Evolutionary conservation across 257 asterid genomes (phyloP), one percentile per base, ranked within the genome.

Genomic region (Capsicum pubescens): DNA sequence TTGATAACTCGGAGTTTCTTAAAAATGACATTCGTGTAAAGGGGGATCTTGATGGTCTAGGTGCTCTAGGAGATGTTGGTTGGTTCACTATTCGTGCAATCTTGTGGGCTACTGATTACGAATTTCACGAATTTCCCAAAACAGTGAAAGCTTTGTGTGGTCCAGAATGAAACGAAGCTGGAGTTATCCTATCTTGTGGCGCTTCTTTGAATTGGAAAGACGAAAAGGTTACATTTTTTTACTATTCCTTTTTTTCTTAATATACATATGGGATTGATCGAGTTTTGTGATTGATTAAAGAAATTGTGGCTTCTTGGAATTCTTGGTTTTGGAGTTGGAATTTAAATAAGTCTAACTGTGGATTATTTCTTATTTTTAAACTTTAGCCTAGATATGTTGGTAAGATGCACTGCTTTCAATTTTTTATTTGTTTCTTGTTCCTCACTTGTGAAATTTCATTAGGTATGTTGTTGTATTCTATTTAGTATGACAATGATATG

Each of bases 11-110:
- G n/a, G 89, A 87, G 36, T 93, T 92, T 80, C 87, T 90, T 0
- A 87, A 92, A 70, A 91, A 88, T n/a, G 91, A 93, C 88, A 92
- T 94, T 42, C 93, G 98, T 8, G 93, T 92, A 36, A 89, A 91
- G 74, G 92, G 94, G 0, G 93, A 91, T 80, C 97, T 94, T 16
- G 97, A 94, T 82, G 90, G 94, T 16, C 94, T 90, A 0, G 98
- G 98, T 48, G 97, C 93, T 21, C 92, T 94, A 0, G 97, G 98
- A 6, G 97, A 93, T 21, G 72, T 26, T 0, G 98, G 98, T 16
- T 94, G 98, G 98, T 94, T 92, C 55, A 87, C 92, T 91, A 88
- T 90, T 80, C 79, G 95, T 26, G 93, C 97, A 39, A 91, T 92
- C 86, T 84, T 94, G 44, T 94, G 95, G 98, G 94, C 97, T 0